Evolutionary conservation across 1,284 basidiomycete genomes (phyloP).

Genomic region (Naganishia sp.): DNA sequence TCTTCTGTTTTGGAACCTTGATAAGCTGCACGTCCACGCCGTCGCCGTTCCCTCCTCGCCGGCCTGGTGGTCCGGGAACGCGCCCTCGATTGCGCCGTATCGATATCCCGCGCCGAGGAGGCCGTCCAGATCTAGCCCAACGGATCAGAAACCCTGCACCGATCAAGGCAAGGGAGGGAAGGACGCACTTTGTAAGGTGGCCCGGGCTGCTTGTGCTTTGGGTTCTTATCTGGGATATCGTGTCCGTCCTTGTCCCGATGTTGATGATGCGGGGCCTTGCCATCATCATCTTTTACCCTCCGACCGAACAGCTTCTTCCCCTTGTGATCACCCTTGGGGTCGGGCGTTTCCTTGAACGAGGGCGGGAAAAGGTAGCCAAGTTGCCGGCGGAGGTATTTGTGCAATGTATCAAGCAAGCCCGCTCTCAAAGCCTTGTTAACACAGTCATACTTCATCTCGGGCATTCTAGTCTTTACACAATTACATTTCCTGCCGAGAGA

Average conservation of each 20-base stretch:
- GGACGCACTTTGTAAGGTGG: conserved; percentile 43
- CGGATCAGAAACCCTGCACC: background rate
- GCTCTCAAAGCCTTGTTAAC: too few relatives aligned
- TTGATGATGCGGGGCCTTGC: conserved; percentile 16
- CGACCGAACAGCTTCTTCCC: conserved; percentile 25
- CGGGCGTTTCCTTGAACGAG: conserved; percentile 33
- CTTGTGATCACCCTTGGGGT: conserved; percentile 32
- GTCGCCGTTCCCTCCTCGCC: conserved; percentile 54
- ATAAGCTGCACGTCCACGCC: conserved; percentile 52
- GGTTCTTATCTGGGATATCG: conserved; percentile 25
- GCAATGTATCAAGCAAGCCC: too few relatives aligned
- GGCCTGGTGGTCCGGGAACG: conserved; percentile 53
- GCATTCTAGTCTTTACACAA: too few relatives aligned
- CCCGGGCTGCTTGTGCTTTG: conserved; percentile 30
- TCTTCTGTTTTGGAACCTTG: conserved; percentile 54
- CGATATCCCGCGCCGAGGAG: conserved; percentile 52
- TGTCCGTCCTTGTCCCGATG: conserved; percentile 14
- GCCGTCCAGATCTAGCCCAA: conserved; percentile 50
- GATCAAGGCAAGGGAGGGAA: background rate
- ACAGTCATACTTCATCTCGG: too few relatives aligned
- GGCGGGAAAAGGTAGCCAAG: conserved; percentile 52
- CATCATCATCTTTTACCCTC: conserved; percentile 24
- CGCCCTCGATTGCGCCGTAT: conserved; percentile 53
- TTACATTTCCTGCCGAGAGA: too few relatives aligned
- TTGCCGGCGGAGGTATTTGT: conserved; percentile 46